phyloP scores from a whole-genome alignment of 106 monocot genomes.

The Allium sativum region DNA sequence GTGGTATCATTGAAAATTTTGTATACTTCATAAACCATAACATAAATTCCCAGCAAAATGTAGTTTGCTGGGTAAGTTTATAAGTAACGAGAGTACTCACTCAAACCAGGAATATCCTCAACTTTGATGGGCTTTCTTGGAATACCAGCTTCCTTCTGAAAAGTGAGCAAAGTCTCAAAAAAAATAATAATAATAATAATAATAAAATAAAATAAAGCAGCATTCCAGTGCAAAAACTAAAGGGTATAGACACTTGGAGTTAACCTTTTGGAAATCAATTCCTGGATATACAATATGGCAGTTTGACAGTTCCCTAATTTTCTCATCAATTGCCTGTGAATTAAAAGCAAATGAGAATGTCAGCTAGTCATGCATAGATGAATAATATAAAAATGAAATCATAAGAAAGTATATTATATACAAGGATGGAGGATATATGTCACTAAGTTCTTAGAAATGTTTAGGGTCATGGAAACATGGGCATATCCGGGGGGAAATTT shows the following conservation, averaged over 20 bases:
- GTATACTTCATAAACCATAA: too few species aligned
- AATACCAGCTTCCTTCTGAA: conserved; percentile 94
- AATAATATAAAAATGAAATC: neutral
- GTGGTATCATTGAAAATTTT: too few species aligned
- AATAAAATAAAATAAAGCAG: neutral
- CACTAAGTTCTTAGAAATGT: too few species aligned
- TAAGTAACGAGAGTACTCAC: conserved; percentile 33
- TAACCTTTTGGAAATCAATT: conserved; percentile 97
- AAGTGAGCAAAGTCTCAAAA: conserved; percentile 9
- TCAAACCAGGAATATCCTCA: conserved; percentile 94
- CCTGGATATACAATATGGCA: conserved; percentile 97
- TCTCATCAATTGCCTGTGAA: conserved; percentile 94
- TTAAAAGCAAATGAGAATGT: conserved; percentile 1
- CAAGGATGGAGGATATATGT: too few species aligned
- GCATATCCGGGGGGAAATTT: too few species aligned
- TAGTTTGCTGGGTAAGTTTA: too few species aligned
- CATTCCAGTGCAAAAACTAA: neutral
- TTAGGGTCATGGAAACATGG: too few species aligned
- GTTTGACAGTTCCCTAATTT: conserved; percentile 95
- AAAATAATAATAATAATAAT: neutral
- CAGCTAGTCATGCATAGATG: neutral
- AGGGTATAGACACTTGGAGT: neutral
- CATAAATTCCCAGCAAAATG: too few species aligned
- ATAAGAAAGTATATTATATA: too few species aligned
- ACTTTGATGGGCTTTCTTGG: conserved; percentile 78